phyloP scores from a whole-genome alignment of 2,329 filamentous ascomycete genomes.

The Bipolaris bicolor region DNA sequence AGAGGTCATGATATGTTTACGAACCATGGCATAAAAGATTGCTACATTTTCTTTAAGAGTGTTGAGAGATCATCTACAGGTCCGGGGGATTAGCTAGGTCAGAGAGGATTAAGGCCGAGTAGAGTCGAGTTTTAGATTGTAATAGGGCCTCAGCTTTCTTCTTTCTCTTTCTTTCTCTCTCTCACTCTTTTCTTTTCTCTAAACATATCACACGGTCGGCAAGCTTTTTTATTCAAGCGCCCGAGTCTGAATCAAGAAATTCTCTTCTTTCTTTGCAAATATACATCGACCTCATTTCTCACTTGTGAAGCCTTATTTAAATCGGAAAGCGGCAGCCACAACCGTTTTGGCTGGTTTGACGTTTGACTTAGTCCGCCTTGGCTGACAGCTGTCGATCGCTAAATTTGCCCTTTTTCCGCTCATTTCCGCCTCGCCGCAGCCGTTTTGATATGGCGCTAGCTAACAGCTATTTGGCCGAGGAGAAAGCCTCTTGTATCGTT shows the following conservation, averaged over 20 bases:
- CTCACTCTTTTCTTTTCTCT: neutral
- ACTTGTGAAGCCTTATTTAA: neutral
- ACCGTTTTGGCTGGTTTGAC: too few species aligned
- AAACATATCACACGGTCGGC: constrained; percentile 24
- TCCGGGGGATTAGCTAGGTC: too few species aligned
- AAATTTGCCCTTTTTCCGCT: too few species aligned
- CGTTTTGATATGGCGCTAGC: too few species aligned
- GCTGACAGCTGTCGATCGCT: neutral
- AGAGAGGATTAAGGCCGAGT: constrained; percentile 12
- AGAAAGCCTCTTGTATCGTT: too few species aligned
- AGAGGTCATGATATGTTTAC: constrained; percentile 31
- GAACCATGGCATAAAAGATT: constrained; percentile 25
- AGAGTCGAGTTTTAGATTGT: constrained; percentile 19
- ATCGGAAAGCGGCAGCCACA: too few species aligned
- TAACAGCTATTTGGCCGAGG: too few species aligned
- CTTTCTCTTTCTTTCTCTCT: too few species aligned
- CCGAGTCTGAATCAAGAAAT: constrained; percentile 20
- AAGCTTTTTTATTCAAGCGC: constrained; percentile 12
- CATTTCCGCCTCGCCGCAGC: too few species aligned
- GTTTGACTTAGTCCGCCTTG: too few species aligned
- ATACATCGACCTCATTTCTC: neutral
- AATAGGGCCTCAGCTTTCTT: constrained; percentile 14
- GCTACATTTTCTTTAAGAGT: constrained; percentile 21
- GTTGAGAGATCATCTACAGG: too few species aligned
- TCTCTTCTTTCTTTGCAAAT: constrained; percentile 6